Percentiles rank a stretch among this genome's conserved stretches.
Evolutionary conservation across 1,139 yeast genomes (phyloP).

Genomic region (Citeromyces hawaiiensis): DNA sequence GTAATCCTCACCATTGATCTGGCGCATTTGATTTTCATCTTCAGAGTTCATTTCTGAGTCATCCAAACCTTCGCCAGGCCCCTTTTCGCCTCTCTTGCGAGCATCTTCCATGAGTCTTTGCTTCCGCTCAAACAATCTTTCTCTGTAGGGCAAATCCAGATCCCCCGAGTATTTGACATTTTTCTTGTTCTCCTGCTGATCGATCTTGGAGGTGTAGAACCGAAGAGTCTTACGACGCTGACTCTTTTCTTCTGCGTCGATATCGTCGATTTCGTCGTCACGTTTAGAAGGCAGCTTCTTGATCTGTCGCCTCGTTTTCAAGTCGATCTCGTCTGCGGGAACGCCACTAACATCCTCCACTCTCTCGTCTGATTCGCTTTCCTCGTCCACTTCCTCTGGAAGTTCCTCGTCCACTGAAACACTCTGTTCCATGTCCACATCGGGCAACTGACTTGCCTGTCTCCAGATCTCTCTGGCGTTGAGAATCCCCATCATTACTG

Average conservation of each 20-base stretch:
- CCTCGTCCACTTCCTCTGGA: slow-evolving; percentile 14
- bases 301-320: slow-evolving; percentile 15
- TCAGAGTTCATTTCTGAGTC: slow-evolving; percentile 32
- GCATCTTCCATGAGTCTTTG: slow-evolving; percentile 84
- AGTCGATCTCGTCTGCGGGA: slow-evolving; percentile 17
- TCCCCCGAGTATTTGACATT: slow-evolving; percentile 64
- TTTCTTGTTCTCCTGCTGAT: slow-evolving; percentile 48
- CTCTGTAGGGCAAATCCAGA: slow-evolving; percentile 84
- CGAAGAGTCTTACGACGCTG: slow-evolving; percentile 76
- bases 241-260: slow-evolving; percentile 78
- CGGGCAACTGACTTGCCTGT: slow-evolving; percentile 45
- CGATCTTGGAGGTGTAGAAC: slow-evolving; percentile 94
- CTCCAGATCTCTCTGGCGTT: slow-evolving; percentile 86
- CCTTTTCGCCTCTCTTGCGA: slow-evolving; percentile 59
- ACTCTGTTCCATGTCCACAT: slow-evolving; percentile 11
- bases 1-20: slow-evolving; percentile 25
- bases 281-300: slow-evolving; percentile 18
- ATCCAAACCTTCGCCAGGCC: slow-evolving; percentile 42
- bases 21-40: slow-evolving; percentile 28
- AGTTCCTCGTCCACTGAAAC: slow-evolving; percentile 7
- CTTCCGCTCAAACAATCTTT: slow-evolving; percentile 79
- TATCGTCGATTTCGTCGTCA: slow-evolving; percentile 52
- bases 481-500: slow-evolving; percentile 77
- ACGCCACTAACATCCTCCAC: slow-evolving; percentile 37
- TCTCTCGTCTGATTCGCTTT: slow-evolving; percentile 9